Base-by-base conservation (phyloP, 164 flowering plant genomes). In the Vitis labrusca region DNA sequence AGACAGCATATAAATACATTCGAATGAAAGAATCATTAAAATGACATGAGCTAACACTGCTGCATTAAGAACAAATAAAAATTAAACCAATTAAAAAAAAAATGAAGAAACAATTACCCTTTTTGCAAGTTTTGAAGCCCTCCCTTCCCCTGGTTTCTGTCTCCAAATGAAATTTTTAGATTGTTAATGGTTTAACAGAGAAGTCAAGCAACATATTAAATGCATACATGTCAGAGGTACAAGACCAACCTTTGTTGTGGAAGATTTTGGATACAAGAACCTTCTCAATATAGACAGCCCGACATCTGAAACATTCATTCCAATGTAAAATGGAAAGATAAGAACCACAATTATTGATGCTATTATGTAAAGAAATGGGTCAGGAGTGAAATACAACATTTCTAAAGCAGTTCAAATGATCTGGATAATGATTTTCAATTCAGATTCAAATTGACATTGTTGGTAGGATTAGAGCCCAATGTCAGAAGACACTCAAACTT, bases 261-360 rank as follows among this genome's bases (percentile, higher is more conserved):
- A n/a, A 66, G 92, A 82, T 29, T 87, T 86, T 52, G 91, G 83
- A 58, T 74, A 44, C 86, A 95, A 83, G 80, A 95, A 95, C 74
- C 90, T 85, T 78, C 85, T 85, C 76, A 95, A 73, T 61, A 95
- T 79, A 16, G 99, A 90, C 76, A 93, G 97, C 55, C 99, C 99
- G 54, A 87, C 97, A 80, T 87, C 99, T 95, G 94, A 67, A 81
- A 70, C 59, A 73, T 74, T 5, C 72, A 78, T 61, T 68, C 16
- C 54, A 32, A 73, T 3, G 16, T 11, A 37, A 52, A 19, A 32
- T 48, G 50, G 57, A 29, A 57, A 10, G 32, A 12, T 63, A 10
- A 32, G 23, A 32, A 49, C 50, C 15, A 37, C 44, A 37, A 37
- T 6, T 37, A 37, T 37, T 37, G 44, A 37, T 37, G 7, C 44